A percentile compares a stretch with the other conserved stretches of the same genome.
Evolutionary conservation across 768 basidiomycete species (phyloP).

Genomic region (Cystobasidium onofrii): DNA sequence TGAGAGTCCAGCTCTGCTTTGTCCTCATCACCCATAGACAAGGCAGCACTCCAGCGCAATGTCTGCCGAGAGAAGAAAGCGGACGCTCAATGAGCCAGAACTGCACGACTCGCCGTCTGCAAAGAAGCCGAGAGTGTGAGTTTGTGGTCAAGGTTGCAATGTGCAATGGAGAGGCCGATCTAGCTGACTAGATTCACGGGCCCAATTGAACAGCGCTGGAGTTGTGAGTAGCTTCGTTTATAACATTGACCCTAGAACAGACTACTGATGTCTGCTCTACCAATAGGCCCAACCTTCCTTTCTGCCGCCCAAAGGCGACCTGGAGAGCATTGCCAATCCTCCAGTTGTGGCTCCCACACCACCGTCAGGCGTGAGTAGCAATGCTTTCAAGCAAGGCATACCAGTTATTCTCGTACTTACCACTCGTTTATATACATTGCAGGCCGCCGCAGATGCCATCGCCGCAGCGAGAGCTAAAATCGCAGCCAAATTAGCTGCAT

Average conservation of each 20-base stretch:
- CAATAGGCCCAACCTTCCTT: slow-evolving; percentile 23
- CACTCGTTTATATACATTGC: neutral
- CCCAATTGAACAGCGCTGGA: slow-evolving; percentile 13
- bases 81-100: neutral
- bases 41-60: neutral
- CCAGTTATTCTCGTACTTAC: neutral
- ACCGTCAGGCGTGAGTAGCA: neutral
- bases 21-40: too few relatives aligned
- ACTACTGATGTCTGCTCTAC: neutral
- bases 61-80: slow-evolving; percentile 1
- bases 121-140: slow-evolving; percentile 29
- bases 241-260: neutral
- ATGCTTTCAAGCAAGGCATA: neutral
- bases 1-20: too few relatives aligned
- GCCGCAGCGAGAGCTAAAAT: slow-evolving; percentile 69
- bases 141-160: neutral
- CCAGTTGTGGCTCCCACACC: neutral
- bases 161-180: neutral
- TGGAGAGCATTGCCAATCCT: slow-evolving; percentile 23
- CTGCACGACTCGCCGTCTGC: neutral
- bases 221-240: neutral
- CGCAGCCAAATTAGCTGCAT: slow-evolving; percentile 39
- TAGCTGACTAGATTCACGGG: neutral
- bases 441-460: slow-evolving; percentile 46
- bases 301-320: slow-evolving; percentile 27